phyloP scores from a whole-genome alignment of 2,329 filamentous ascomycete species.

The Aureobasidium pullulans region DNA sequence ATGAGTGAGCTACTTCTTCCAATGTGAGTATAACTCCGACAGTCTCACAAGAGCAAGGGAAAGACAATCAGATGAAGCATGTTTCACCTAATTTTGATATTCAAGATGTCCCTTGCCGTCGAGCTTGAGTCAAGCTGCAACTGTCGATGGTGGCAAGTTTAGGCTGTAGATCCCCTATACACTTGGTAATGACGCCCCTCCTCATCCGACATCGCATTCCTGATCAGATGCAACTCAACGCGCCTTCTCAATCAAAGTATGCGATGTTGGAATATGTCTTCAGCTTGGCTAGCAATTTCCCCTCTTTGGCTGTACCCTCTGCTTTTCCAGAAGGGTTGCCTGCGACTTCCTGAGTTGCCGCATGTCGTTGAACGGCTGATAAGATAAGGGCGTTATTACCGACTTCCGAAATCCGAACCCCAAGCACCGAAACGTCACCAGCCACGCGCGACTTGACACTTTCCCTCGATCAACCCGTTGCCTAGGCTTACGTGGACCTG shows the following conservation, averaged over 20 bases:
- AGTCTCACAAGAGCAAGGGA: background rate
- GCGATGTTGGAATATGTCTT: background rate
- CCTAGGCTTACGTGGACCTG: conserved; percentile 4
- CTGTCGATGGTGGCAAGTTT: conserved; percentile 4
- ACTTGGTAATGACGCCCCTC: background rate
- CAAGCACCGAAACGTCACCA: background rate
- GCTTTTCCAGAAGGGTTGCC: background rate
- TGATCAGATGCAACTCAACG: no score
- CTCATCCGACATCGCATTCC: no score
- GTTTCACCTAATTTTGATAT: background rate
- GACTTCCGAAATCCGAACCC: background rate
- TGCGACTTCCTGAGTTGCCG: no score
- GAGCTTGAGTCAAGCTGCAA: background rate
- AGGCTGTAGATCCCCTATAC: background rate
- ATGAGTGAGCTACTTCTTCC: no score
- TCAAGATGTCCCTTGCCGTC: background rate
- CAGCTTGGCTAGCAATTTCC: background rate
- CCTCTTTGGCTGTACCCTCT: background rate
- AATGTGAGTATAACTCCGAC: background rate
- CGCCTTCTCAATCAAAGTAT: no score
- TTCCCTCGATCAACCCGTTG: background rate
- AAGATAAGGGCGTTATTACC: background rate
- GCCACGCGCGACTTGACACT: conserved; percentile 6
- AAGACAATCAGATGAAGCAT: background rate
- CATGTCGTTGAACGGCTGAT: background rate